These are phyloP conservation scores for Citrus reticulata DNA, from an alignment of 345 rosid species.

Conservation along the genomic window DNA sequence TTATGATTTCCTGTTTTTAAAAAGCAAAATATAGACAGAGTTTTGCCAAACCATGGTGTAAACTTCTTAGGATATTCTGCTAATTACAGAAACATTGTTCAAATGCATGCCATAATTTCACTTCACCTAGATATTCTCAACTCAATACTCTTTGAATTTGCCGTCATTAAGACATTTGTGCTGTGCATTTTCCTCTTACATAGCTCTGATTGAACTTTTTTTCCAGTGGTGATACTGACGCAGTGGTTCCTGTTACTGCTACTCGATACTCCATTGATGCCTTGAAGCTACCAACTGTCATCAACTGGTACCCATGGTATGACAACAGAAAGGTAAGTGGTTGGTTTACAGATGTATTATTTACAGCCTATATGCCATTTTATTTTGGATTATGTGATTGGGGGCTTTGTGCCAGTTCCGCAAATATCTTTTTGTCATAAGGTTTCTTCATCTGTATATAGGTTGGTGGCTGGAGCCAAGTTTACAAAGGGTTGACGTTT, in stretches of 20 bases:
- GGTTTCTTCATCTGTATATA: constrained; percentile 16
- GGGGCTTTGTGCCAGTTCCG: background rate
- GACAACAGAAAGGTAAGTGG: constrained; percentile 50
- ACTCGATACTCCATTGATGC: constrained; percentile 87
- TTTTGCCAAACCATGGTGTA: background rate
- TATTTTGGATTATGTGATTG: background rate
- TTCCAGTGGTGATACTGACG: constrained; percentile 89
- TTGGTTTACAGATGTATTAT: background rate
- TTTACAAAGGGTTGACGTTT: constrained; percentile 72
- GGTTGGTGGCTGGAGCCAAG: constrained; percentile 99
- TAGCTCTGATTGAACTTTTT: constrained; percentile 19
- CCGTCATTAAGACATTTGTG: background rate
- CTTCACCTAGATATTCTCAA: background rate
- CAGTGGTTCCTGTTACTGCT: constrained; percentile 85
- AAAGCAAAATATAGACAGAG: background rate
- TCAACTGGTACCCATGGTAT: constrained; percentile 90
- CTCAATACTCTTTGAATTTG: background rate
- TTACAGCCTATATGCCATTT: background rate
- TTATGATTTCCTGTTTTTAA: background rate
- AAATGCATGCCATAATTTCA: background rate
- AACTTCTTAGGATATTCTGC: background rate
- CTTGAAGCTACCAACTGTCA: constrained; percentile 56
- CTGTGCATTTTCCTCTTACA: background rate
- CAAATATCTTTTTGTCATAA: background rate
- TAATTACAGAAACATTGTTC: background rate